phyloP scores from a whole-genome alignment of 192 early-diverging fungal genomes.

The Spizellomyces sp. region DNA sequence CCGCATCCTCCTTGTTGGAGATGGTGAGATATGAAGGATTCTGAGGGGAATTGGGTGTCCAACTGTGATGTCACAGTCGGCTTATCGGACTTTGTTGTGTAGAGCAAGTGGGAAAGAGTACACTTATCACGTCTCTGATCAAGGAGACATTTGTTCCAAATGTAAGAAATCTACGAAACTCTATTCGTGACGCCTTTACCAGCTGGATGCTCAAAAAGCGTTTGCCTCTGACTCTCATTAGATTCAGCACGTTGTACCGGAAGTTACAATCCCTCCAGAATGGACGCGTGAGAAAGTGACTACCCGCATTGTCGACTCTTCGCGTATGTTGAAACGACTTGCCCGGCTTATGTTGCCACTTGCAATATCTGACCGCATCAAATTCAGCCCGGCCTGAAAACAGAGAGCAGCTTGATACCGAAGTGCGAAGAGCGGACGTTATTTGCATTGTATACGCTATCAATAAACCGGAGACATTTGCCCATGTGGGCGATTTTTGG shows the following conservation, averaged over 20 bases:
- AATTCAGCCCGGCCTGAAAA: slow-evolving; percentile 79
- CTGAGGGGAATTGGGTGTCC: neutral
- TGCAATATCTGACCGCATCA: slow-evolving; percentile 8
- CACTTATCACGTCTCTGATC: slow-evolving; percentile 94
- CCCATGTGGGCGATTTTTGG: slow-evolving; percentile 86
- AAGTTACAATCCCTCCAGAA: slow-evolving; percentile 99
- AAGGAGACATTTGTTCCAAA: slow-evolving; percentile 95
- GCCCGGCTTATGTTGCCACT: neutral
- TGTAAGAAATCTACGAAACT: slow-evolving; percentile 50
- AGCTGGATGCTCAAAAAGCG: neutral
- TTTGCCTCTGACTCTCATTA: slow-evolving; percentile 32
- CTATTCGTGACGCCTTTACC: neutral
- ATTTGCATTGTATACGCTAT: slow-evolving; percentile 98
- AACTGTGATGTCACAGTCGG: too few species aligned
- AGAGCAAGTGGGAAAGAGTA: slow-evolving; percentile 94
- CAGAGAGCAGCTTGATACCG: slow-evolving; percentile 83
- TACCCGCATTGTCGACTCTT: slow-evolving; percentile 97
- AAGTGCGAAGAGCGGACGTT: slow-evolving; percentile 96
- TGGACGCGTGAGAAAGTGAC: slow-evolving; percentile 96
- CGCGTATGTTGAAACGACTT: slow-evolving; percentile 53
- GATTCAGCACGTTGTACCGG: slow-evolving; percentile 98
- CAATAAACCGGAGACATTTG: slow-evolving; percentile 81
- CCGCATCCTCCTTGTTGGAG: slow-evolving; percentile 90
- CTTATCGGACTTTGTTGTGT: neutral
- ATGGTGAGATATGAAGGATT: slow-evolving; percentile 54